Base-by-base conservation (phyloP, 805 yeast genomes). In the Wickerhamomyces silvicola region DNA sequence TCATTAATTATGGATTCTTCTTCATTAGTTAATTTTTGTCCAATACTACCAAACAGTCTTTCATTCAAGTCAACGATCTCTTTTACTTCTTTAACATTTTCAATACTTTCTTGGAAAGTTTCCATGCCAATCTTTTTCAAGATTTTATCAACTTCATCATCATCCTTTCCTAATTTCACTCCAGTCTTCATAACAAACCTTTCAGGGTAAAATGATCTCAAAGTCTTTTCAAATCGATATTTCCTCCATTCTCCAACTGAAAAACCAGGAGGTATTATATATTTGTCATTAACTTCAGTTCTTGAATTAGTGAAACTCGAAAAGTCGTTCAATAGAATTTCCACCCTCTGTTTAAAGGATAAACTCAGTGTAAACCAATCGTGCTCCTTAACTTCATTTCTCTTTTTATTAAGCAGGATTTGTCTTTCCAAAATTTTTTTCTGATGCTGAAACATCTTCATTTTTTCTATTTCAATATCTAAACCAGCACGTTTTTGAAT, bases 311-410 rank as follows among this genome's bases (percentile, higher is more conserved):
- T 10, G 11, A 5, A 29, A 5, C 4, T 11, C n/a, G 9, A 10
- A 13, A 18, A 36, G 8, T 22, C 12, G 7, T 9, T 8, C 10
- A 20, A 28, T 3, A 33, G 14, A 7, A 3, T 15, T 10, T 33
- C 30, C 3, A 31, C 35, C 19, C 35, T 28, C 3, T 23, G 28
- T 9, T 29, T 18, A 13, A 31, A 33, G 6, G 29, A 19, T 19
- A 17, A 5, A n/a, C 31, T 35, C n/a, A 17, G 16, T 14, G 34
- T 32, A 18, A 36, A 38, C 39, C 39, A 38, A 16, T 17, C 12
- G 24, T 27, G 14, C 17, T 14, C 9, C 14, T 24, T 20, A 14
- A 12, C 19, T 3, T 20, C 10, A 13, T 34, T 17, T 13, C 37
- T 30, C 13, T 17, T 23, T 12, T 31, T 22, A 28, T 35, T 37